phyloP scores from a whole-genome alignment of 139 green algal genomes.

The Tetraselmis chui region DNA sequence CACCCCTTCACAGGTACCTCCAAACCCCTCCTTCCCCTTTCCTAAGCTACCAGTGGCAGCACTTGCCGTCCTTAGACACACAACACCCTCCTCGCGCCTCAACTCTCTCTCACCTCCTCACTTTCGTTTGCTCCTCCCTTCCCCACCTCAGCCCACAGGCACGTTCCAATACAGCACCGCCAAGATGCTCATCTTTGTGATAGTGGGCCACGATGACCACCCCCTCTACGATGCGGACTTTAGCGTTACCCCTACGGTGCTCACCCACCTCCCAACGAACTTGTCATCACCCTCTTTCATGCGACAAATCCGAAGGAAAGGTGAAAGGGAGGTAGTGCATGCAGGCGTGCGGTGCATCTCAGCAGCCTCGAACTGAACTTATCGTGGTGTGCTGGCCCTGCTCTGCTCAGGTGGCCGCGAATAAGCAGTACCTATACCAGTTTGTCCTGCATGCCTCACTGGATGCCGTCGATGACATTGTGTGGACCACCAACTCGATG shows the following conservation, averaged over 20 bases:
- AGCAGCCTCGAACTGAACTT: background rate
- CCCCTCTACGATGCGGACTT: conserved; percentile 81
- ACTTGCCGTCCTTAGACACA: too few species aligned
- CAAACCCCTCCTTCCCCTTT: too few species aligned
- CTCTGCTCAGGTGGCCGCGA: background rate
- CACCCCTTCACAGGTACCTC: too few species aligned
- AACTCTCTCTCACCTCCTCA: too few species aligned
- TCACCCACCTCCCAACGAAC: background rate
- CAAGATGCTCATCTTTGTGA: conserved; percentile 75
- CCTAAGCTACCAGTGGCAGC: too few species aligned
- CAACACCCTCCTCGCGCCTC: too few species aligned
- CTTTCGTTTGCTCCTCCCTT: too few species aligned
- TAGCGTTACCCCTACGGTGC: conserved; percentile 37
- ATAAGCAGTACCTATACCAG: conserved; percentile 84
- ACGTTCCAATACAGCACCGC: too few species aligned
- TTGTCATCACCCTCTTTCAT: background rate
- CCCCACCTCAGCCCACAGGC: too few species aligned
- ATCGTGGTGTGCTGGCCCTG: background rate
- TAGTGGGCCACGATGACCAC: conserved; percentile 70
- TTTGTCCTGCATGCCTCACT: conserved; percentile 93
- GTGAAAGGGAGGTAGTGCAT: background rate
- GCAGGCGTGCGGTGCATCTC: background rate
- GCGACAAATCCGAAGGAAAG: background rate
- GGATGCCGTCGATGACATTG: conserved; percentile 85
- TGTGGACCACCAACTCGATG: conserved; percentile 69